Percentiles rank a stretch among this genome's conserved stretches.
phyloP scores from a whole-genome alignment of 2,329 filamentous ascomycete species.

The Diaporthe longicolla region DNA sequence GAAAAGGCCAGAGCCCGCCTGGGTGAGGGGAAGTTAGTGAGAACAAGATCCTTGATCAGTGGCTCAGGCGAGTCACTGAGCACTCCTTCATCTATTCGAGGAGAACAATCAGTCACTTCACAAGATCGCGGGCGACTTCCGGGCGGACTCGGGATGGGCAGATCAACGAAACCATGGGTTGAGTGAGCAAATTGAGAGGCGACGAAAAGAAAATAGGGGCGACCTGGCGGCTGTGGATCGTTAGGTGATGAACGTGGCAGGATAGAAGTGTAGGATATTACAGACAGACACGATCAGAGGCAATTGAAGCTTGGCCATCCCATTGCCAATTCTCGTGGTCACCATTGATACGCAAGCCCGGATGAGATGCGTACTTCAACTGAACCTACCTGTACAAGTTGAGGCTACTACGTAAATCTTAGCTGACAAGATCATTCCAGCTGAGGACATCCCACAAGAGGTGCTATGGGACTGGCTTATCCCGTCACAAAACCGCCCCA shows the following conservation, averaged over 20 bases:
- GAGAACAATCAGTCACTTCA: constrained; percentile 14
- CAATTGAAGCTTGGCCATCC: not conserved
- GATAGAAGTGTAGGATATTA: constrained; percentile 28
- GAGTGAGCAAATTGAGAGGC: not conserved
- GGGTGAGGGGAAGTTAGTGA: not conserved
- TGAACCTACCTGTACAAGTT: not conserved
- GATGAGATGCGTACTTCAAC: not conserved
- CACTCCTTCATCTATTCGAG: not conserved
- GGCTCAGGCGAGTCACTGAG: not conserved
- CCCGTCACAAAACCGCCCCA: too few relatives aligned
- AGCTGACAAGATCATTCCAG: not conserved
- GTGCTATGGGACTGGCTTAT: too few relatives aligned
- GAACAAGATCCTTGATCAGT: not conserved
- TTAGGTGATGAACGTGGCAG: not conserved
- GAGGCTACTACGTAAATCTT: not conserved
- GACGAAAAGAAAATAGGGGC: not conserved
- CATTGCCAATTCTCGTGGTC: not conserved
- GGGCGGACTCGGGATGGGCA: not conserved
- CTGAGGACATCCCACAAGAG: not conserved
- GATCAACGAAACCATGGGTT: constrained; percentile 16
- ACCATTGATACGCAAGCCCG: not conserved
- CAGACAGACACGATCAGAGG: not conserved
- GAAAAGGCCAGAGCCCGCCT: not conserved
- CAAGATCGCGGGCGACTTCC: not conserved
- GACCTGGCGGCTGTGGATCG: not conserved